Conservation (phyloP, 1,284 basidiomycete genomes). For the Nidula niveotomentosa region DNA sequence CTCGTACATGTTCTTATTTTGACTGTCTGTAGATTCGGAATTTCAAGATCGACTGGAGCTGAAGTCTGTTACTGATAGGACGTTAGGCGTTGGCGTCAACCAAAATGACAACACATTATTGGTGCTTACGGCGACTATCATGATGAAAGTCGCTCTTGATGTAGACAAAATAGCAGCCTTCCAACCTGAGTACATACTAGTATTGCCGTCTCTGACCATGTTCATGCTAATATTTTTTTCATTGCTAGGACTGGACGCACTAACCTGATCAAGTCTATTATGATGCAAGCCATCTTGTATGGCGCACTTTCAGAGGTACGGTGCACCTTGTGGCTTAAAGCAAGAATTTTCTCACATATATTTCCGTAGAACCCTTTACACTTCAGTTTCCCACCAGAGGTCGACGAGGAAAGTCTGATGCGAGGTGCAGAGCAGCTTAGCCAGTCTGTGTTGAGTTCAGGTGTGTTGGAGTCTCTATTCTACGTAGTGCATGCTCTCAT, state of each 20-base stretch:
- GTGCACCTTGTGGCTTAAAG: background rate
- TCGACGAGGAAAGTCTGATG: slow-evolving; percentile 82
- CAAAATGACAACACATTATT: slow-evolving; percentile 51
- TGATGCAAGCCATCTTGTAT: slow-evolving; percentile 89
- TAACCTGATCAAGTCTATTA: slow-evolving; percentile 75
- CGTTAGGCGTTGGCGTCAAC: slow-evolving; percentile 65
- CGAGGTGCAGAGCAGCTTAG: slow-evolving; percentile 80
- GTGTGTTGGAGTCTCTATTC: slow-evolving; percentile 28
- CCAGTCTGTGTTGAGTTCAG: slow-evolving; percentile 69
- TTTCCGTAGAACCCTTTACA: slow-evolving; percentile 72
- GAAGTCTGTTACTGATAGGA: slow-evolving; percentile 64
- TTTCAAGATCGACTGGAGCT: slow-evolving; percentile 73
- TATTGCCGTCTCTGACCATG: background rate
- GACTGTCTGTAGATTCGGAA: slow-evolving; percentile 50
- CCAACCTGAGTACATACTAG: slow-evolving; percentile 45
- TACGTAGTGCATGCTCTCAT: slow-evolving; percentile 1
- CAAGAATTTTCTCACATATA: slow-evolving; percentile 2
- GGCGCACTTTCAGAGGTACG: slow-evolving; percentile 62
- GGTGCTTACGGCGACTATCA: slow-evolving; percentile 62
- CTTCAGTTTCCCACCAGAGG: slow-evolving; percentile 79
- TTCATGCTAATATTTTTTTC: background rate
- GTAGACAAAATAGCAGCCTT: slow-evolving; percentile 59
- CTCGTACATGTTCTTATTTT: background rate
- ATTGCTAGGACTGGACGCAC: slow-evolving; percentile 55
- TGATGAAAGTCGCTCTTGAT: slow-evolving; percentile 67